Percentiles rank a stretch among this genome's conserved stretches.
phyloP scores from a whole-genome alignment of 1,284 basidiomycete species.

The Apiotrichum veenhuisii region DNA sequence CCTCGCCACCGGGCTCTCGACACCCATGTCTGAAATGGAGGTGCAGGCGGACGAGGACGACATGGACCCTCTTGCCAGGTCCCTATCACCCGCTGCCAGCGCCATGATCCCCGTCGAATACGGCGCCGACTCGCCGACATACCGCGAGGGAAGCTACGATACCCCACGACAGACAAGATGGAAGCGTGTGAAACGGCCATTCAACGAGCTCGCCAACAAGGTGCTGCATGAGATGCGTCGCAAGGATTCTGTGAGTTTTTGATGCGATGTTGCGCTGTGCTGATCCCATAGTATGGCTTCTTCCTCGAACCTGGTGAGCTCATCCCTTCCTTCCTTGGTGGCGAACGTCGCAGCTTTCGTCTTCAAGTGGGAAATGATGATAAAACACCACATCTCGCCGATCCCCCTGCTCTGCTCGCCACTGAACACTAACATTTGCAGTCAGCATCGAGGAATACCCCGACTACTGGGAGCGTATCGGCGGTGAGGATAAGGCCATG shows the following conservation, averaged over 20 bases:
- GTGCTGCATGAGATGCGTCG: constrained; percentile 38
- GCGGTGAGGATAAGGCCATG: constrained; percentile 49
- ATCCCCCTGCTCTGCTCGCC: too few relatives aligned
- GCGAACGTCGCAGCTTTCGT: too few relatives aligned
- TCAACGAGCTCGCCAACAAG: constrained; percentile 40
- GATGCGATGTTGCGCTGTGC: not conserved
- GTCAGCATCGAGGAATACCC: constrained; percentile 45
- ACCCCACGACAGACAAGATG: constrained; percentile 28
- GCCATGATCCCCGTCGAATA: not conserved
- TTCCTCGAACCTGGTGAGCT: constrained; percentile 39
- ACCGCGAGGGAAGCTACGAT: constrained; percentile 1
- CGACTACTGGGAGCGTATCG: constrained; percentile 44
- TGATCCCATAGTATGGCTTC: constrained; percentile 36
- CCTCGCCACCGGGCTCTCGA: constrained; percentile 7
- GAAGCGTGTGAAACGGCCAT: constrained; percentile 40
- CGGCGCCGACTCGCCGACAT: not conserved
- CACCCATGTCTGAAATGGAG: constrained; percentile 7
- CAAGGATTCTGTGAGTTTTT: constrained; percentile 37
- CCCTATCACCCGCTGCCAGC: constrained; percentile 12
- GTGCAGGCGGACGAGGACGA: constrained; percentile 8
- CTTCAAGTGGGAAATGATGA: too few relatives aligned
- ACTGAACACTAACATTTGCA: not conserved
- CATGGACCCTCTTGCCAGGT: constrained; percentile 16
- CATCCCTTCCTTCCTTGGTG: too few relatives aligned
- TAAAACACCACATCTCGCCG: too few relatives aligned